A percentile compares a stretch with the other conserved stretches of the same genome.
phyloP scores from a whole-genome alignment of 2,329 filamentous ascomycete species.

The Uncinocarpus reesii region DNA sequence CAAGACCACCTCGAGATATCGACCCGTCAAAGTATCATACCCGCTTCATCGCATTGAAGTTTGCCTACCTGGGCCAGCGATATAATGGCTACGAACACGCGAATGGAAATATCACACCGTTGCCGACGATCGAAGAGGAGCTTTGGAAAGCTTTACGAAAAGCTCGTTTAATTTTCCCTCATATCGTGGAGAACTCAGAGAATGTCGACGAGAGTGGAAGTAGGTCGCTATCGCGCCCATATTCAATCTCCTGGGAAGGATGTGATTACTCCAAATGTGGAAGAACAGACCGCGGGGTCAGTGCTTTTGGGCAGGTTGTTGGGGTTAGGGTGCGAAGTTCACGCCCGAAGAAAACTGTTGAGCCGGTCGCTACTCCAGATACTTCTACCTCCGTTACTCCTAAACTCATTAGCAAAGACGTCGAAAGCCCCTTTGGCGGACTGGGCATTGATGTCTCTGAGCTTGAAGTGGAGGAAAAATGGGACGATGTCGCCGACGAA shows the following conservation, averaged over 20 bases:
- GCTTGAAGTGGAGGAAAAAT: constrained; percentile 30
- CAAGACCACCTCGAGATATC: constrained; percentile 45
- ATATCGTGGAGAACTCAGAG: constrained; percentile 26
- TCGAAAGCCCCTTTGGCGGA: constrained; percentile 16
- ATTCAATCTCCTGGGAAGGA: constrained; percentile 61
- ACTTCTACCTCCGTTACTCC: constrained; percentile 19
- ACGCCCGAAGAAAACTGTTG: constrained; percentile 43
- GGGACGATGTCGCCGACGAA: constrained; percentile 67
- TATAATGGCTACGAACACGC: constrained; percentile 94
- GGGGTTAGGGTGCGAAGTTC: constrained; percentile 73
- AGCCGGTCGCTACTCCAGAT: constrained; percentile 16
- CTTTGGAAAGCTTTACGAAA: constrained; percentile 84
- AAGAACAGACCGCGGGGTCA: constrained; percentile 83
- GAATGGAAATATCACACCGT: constrained; percentile 53
- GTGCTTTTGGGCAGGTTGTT: constrained; percentile 93
- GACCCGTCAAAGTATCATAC: constrained; percentile 74
- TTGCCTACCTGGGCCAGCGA: constrained; percentile 80
- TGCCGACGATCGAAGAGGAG: constrained; percentile 83
- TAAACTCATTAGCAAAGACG: neutral
- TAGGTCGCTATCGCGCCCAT: constrained; percentile 20
- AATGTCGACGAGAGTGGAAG: constrained; percentile 17
- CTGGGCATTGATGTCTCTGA: constrained; percentile 17
- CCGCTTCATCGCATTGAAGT: constrained; percentile 77
- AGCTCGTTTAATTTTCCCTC: constrained; percentile 67
- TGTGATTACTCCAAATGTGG: constrained; percentile 94